Evolutionary conservation across 2,329 filamentous ascomycete species (phyloP), one percentile per base, ranked within the genome.

Genomic region (Plectosphaerella sp.): DNA sequence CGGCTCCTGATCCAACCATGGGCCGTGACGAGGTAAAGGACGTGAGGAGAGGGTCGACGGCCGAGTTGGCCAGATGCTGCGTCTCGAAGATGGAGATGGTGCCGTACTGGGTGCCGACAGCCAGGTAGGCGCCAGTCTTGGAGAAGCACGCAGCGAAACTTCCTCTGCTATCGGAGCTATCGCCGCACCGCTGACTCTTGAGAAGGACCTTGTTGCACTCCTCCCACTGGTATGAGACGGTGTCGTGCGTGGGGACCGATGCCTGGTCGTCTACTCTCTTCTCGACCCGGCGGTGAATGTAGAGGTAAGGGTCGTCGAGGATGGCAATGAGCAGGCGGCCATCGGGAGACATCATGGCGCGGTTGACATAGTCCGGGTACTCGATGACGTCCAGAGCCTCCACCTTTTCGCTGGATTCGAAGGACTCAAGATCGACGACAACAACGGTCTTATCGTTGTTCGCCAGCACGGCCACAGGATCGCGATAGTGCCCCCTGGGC

Each of bases 391-490:
- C 84, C 20, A 95, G 71, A 36, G 87, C 76, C 54, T 88, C 77
- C 14, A 69, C 67, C 47, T 68, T 67, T 15, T 72, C 68, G 45
- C 66, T 65, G 35, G 61, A 61, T 4, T 72, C 69, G 49, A 84
- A 81, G 49, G 86, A 82, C 25, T 81, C 76, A 18, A 97, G 74
- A 47, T 86, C 88, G 64, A 95, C 90, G n/a, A 97, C 73, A 25
- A 87, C 87, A 52, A 97, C 88, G 2, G 89, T 91, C 65, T 86
- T 87, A 72, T 97, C 94, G 66, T 99, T 99, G 72, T 97, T 97
- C 45, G 89, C 84, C 62, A 97, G 73, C 45, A 89, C 79, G 49
- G 85, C 88, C n/a, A 92, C 77, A 1, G 78, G 73, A 16, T 72
- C 67, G 15, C 62, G 60, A 62, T 85, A 82, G 45, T 75, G 71